Conservation (phyloP, 441 rosid genomes). For the Kokia cookei region DNA sequence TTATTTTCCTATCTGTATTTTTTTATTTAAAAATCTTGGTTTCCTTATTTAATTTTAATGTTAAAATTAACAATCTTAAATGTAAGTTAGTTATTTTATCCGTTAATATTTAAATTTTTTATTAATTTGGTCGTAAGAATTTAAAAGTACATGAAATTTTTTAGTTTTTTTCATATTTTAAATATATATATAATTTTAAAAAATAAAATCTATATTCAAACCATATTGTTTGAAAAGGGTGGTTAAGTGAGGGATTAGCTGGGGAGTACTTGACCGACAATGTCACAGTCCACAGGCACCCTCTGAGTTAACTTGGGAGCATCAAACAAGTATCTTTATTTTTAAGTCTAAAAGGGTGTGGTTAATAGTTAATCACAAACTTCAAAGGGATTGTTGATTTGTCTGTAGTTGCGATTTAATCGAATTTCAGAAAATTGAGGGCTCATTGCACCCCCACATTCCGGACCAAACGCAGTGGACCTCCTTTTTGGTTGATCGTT, state of each 20-base stretch:
- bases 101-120: too few relatives aligned
- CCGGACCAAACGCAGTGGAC: constrained; percentile 27
- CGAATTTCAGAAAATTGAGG: not conserved
- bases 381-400: not conserved
- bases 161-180: too few relatives aligned
- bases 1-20: too few relatives aligned
- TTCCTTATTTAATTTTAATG: too few relatives aligned
- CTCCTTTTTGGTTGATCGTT: not conserved
- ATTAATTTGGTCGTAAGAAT: too few relatives aligned
- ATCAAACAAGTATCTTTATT: not conserved
- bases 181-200: too few relatives aligned
- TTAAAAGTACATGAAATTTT: too few relatives aligned
- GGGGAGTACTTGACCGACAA: constrained; percentile 3
- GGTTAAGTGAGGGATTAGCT: not conserved
- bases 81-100: too few relatives aligned
- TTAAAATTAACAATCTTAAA: too few relatives aligned
- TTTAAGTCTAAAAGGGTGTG: too few relatives aligned
- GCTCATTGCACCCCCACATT: constrained; percentile 9
- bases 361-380: not conserved
- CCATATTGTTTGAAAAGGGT: not conserved
- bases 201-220: too few relatives aligned
- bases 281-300: not conserved
- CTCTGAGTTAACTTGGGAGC: not conserved
- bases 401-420: not conserved
- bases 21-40: too few relatives aligned